phyloP scores from a whole-genome alignment of 306 rosid genomes.

The Prosopis cineraria region DNA sequence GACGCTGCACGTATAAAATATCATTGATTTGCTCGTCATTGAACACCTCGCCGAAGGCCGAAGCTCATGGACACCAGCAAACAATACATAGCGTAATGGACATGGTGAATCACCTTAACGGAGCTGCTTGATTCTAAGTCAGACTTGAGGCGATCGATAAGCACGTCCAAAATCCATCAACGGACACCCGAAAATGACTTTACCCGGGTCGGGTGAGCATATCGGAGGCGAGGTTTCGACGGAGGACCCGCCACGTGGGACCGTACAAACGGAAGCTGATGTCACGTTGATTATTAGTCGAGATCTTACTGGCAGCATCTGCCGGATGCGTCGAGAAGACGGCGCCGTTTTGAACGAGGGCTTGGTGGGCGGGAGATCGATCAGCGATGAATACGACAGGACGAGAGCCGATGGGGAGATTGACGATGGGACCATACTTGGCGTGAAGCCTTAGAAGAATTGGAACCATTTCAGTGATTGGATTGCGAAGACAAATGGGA shows the following conservation, averaged over 20 bases:
- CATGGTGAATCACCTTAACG: background rate
- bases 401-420: background rate
- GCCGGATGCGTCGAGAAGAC: background rate
- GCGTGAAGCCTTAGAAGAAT: background rate
- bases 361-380: background rate
- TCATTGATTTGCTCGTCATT: background rate
- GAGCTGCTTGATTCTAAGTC: background rate
- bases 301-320: background rate
- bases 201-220: background rate
- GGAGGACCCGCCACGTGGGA: background rate
- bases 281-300: background rate
- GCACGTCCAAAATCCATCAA: background rate
- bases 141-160: background rate
- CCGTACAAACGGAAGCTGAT: background rate
- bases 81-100: background rate
- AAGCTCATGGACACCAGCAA: conserved; percentile 5
- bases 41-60: background rate
- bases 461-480: background rate
- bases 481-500: background rate
- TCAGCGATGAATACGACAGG: background rate
- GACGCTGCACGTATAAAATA: background rate
- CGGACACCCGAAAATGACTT: background rate
- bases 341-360: background rate
- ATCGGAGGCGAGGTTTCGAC: background rate
- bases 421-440: background rate